Percentiles rank a stretch among this genome's conserved stretches.
phyloP scores from a whole-genome alignment of 768 basidiomycete genomes.

The Lentinula edodes region DNA sequence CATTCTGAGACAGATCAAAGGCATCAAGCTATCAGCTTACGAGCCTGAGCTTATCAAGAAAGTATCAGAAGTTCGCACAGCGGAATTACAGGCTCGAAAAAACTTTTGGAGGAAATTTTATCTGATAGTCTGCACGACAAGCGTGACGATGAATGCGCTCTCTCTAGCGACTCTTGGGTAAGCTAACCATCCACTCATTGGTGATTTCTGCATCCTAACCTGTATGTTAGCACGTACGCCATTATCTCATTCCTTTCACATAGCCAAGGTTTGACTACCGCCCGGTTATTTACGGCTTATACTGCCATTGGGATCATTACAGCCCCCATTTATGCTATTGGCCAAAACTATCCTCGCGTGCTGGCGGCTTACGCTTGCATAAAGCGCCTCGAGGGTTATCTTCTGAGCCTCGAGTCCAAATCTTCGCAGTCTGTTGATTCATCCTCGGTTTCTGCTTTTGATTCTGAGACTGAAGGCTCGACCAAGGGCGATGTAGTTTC shows the following conservation, averaged over 20 bases:
- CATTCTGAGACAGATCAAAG: constrained; percentile 9
- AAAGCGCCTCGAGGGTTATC: constrained; percentile 9
- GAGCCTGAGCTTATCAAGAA: constrained; percentile 8
- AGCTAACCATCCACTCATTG: neutral
- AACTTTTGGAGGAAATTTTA: constrained; percentile 10
- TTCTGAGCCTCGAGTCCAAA: constrained; percentile 5
- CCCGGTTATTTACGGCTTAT: constrained; percentile 11
- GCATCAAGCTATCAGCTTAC: constrained; percentile 9
- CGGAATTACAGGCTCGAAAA: constrained; percentile 9
- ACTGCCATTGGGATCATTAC: constrained; percentile 10
- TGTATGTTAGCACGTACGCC: constrained; percentile 4
- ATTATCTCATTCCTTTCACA: constrained; percentile 9
- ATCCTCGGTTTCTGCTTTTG: neutral
- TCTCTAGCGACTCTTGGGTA: constrained; percentile 7
- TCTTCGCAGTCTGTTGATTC: neutral
- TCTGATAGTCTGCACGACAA: constrained; percentile 8
- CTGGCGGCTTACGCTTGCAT: constrained; percentile 10
- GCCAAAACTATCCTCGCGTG: constrained; percentile 9
- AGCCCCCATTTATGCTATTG: constrained; percentile 7
- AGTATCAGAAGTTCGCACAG: constrained; percentile 7
- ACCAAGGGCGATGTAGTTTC: neutral
- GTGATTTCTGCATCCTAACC: neutral
- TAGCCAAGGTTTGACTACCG: constrained; percentile 7
- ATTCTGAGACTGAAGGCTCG: neutral
- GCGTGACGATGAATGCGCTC: constrained; percentile 5